Conservation (phyloP, 768 basidiomycete species). For the Mycena metata region DNA sequence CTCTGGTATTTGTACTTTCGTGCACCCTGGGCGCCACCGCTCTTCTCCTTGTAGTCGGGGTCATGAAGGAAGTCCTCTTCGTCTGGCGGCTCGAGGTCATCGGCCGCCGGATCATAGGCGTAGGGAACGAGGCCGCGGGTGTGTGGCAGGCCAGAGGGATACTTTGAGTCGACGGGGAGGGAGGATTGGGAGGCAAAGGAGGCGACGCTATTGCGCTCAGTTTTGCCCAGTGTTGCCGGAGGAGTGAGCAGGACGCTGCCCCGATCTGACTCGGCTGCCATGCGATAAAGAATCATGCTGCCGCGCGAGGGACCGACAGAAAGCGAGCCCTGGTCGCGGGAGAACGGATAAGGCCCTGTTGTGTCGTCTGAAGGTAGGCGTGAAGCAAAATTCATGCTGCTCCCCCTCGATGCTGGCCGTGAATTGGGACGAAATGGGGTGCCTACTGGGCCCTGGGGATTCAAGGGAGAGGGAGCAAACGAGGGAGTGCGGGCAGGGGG, state of each 20-base stretch:
- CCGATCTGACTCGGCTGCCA: slow-evolving; percentile 55
- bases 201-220: slow-evolving; percentile 48
- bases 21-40: slow-evolving; percentile 35
- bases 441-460: slow-evolving; percentile 53
- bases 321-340: slow-evolving; percentile 42
- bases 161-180: slow-evolving; percentile 74
- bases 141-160: slow-evolving; percentile 57
- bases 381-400: slow-evolving; percentile 38
- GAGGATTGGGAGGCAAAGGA: slow-evolving; percentile 62
- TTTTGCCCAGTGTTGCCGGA: slow-evolving; percentile 47
- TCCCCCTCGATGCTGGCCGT: slow-evolving; percentile 56
- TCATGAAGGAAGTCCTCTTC: slow-evolving; percentile 86
- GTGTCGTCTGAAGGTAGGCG: slow-evolving; percentile 56
- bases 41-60: slow-evolving; percentile 49
- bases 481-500: slow-evolving; percentile 44
- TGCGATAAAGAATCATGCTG: slow-evolving; percentile 78
- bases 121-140: slow-evolving; percentile 70
- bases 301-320: slow-evolving; percentile 47
- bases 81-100: slow-evolving; percentile 68
- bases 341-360: slow-evolving; percentile 59
- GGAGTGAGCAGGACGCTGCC: slow-evolving; percentile 49
- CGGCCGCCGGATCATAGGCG: slow-evolving; percentile 75
- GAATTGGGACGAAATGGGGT: slow-evolving; percentile 44
- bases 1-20: slow-evolving; percentile 37
- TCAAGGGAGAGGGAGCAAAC: slow-evolving; percentile 68